These are phyloP conservation scores for Cercospora sesami DNA, from an alignment of 2,329 filamentous ascomycete species.

Conservation along the genomic window DNA sequence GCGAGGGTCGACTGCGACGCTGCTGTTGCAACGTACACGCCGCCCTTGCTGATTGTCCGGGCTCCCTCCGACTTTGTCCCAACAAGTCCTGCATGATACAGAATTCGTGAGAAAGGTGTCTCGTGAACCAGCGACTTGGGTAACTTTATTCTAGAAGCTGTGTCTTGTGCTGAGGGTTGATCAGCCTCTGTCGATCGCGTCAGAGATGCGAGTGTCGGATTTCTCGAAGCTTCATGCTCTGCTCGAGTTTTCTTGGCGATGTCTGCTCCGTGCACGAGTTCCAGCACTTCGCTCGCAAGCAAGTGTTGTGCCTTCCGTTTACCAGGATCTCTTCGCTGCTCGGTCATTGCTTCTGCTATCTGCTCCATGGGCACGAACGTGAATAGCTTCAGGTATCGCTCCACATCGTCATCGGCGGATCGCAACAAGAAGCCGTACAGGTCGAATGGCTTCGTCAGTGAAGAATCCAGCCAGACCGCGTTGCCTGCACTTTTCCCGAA, in stretches of 20 bases:
- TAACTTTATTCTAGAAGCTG: slow-evolving; percentile 34
- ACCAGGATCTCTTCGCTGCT: slow-evolving; percentile 67
- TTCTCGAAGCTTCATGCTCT: slow-evolving; percentile 53
- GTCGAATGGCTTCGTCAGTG: slow-evolving; percentile 79
- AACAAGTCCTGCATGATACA: slow-evolving; percentile 38
- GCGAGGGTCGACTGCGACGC: slow-evolving; percentile 36
- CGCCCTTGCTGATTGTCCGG: slow-evolving; percentile 36
- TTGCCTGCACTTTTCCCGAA: slow-evolving; percentile 95
- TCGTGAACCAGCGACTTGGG: slow-evolving; percentile 33
- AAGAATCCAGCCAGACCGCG: slow-evolving; percentile 84
- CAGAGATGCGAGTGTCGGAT: slow-evolving; percentile 30
- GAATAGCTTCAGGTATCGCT: slow-evolving; percentile 80
- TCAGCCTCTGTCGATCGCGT: background rate
- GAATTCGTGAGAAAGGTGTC: slow-evolving; percentile 33
- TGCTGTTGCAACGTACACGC: slow-evolving; percentile 36
- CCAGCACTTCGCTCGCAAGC: slow-evolving; percentile 78
- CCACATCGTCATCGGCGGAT: slow-evolving; percentile 76
- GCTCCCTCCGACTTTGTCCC: slow-evolving; percentile 35
- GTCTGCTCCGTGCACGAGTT: slow-evolving; percentile 70
- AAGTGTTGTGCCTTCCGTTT: slow-evolving; percentile 78
- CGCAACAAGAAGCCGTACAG: slow-evolving; percentile 88
- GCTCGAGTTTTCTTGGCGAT: slow-evolving; percentile 64
- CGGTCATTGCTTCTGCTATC: slow-evolving; percentile 67
- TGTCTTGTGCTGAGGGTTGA: slow-evolving; percentile 2
- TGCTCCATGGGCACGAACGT: slow-evolving; percentile 75